Evolutionary conservation across 768 basidiomycete species (phyloP).

Genomic region (Boletus barrowsii): DNA sequence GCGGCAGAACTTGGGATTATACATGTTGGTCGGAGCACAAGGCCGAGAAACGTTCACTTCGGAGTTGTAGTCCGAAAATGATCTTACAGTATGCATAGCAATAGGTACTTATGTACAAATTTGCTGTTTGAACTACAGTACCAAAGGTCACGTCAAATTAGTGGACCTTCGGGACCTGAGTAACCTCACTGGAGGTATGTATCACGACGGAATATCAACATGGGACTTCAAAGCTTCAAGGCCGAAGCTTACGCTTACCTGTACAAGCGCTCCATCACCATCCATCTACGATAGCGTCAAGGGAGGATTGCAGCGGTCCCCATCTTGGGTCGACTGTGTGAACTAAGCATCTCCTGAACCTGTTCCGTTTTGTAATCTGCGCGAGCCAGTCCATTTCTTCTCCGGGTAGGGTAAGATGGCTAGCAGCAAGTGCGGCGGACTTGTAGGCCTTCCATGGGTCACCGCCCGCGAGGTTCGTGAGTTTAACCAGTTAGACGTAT

Average conservation of each 20-base stretch:
- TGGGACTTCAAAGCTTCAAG: too few species aligned
- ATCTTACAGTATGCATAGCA: too few species aligned
- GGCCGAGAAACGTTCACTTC: not conserved
- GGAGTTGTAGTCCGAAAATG: too few species aligned
- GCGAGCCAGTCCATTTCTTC: conserved; percentile 36
- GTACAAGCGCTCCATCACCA: too few species aligned
- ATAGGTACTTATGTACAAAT: too few species aligned
- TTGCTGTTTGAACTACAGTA: too few species aligned
- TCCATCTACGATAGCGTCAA: conserved; percentile 7
- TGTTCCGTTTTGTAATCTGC: conserved; percentile 13
- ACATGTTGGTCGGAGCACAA: not conserved
- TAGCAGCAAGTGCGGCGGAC: conserved; percentile 40
- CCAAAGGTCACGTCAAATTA: too few species aligned
- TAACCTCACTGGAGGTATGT: too few species aligned
- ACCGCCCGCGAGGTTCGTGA: conserved; percentile 67
- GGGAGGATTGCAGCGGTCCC: conserved; percentile 41
- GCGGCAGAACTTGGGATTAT: not conserved
- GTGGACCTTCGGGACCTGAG: too few species aligned
- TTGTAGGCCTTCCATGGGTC: conserved; percentile 58
- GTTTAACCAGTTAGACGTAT: conserved; percentile 61
- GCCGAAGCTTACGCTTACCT: too few species aligned
- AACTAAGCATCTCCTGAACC: conserved; percentile 29
- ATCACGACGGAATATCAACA: too few species aligned
- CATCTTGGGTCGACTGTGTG: conserved; percentile 30
- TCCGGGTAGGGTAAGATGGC: conserved; percentile 45